Conservation (phyloP, 2,329 filamentous ascomycete species). For the Arthrinium phaeospermum region DNA sequence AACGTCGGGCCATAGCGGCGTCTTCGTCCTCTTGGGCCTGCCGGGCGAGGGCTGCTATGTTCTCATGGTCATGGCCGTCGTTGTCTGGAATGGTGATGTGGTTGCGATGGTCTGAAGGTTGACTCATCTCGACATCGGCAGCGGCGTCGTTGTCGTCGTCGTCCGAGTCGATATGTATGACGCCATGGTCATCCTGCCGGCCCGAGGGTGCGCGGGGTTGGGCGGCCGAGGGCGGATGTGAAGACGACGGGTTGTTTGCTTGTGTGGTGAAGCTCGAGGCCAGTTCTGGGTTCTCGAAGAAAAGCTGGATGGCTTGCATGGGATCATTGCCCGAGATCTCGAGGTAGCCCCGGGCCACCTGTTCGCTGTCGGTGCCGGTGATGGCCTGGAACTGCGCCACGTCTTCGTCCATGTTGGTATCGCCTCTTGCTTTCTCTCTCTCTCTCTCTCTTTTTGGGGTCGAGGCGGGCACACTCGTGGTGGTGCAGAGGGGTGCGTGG, state of each 20-base stretch:
- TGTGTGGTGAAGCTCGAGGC: conserved; percentile 51
- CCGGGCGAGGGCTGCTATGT: conserved; percentile 47
- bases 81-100: conserved; percentile 36
- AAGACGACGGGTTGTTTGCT: conserved; percentile 41
- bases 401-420: conserved; percentile 68
- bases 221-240: conserved; percentile 42
- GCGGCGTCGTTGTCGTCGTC: conserved; percentile 50
- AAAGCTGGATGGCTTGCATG: conserved; percentile 86
- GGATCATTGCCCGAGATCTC: conserved; percentile 84
- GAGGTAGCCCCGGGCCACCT: conserved; percentile 82
- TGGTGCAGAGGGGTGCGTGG: background rate
- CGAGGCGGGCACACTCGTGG: background rate
- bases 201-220: conserved; percentile 34
- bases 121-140: conserved; percentile 48
- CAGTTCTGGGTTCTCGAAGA: conserved; percentile 85
- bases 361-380: conserved; percentile 71
- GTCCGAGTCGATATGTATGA: conserved; percentile 80
- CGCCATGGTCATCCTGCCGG: conserved; percentile 60
- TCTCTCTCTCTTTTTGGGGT: background rate
- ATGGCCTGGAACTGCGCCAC: conserved; percentile 82
- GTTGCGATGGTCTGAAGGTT: conserved; percentile 45
- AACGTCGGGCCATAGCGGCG: conserved; percentile 85
- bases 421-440: background rate
- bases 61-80: conserved; percentile 38
- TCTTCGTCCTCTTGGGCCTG: conserved; percentile 79